Conservation (phyloP, 202 grass and related monocot genomes). For the Panicum hallii region DNA sequence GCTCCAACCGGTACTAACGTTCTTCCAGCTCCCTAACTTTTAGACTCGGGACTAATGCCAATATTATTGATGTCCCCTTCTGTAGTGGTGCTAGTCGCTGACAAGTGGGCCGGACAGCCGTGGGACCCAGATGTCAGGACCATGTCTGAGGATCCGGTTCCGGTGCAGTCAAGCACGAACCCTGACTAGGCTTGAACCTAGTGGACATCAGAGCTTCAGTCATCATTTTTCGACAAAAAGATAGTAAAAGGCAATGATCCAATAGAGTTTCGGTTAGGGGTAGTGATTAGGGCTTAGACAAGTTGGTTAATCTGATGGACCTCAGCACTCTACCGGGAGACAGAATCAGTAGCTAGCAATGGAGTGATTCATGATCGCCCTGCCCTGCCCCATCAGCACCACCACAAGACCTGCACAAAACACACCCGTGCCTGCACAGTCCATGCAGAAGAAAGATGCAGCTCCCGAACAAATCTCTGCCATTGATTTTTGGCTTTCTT, state of each 20-base stretch:
- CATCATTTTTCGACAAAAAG: background rate
- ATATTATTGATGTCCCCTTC: too few relatives aligned
- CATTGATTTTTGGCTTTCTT: background rate
- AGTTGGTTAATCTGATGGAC: constrained; percentile 13
- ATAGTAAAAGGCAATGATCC: background rate
- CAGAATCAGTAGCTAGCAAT: constrained; percentile 36
- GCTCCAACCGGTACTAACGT: too few relatives aligned
- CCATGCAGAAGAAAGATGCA: background rate
- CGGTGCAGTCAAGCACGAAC: background rate
- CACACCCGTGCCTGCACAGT: constrained; percentile 39
- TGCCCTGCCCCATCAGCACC: constrained; percentile 21
- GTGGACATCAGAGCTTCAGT: background rate
- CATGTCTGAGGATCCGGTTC: background rate
- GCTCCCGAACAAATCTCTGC: background rate
- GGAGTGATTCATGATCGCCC: constrained; percentile 32
- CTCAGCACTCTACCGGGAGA: constrained; percentile 4
- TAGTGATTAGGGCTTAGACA: constrained; percentile 1
- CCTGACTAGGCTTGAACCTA: background rate
- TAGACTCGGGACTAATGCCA: too few relatives aligned
- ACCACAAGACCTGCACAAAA: background rate
- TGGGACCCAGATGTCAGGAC: background rate
- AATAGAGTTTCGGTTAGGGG: background rate
- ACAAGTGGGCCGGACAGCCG: background rate
- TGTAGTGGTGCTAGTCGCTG: background rate
- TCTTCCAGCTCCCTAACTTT: too few relatives aligned